A percentile compares a stretch with the other conserved stretches of the same genome.
Conservation (phyloP, 768 basidiomycete genomes). For the Trametes coccinea region DNA sequence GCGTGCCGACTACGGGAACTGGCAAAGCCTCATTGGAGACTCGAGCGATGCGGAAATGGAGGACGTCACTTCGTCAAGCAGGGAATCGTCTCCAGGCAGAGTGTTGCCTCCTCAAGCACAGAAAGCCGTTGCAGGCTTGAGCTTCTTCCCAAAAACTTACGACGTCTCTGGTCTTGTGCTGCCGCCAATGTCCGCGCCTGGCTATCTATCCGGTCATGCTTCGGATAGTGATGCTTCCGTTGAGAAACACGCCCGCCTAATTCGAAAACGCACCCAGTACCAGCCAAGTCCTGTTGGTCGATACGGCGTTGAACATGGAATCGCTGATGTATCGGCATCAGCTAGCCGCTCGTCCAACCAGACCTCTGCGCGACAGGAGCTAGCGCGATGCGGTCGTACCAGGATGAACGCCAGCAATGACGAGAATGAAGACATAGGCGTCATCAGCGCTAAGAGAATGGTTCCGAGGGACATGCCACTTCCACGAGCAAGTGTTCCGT, state of each 20-base stretch:
- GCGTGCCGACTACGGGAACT: constrained; percentile 16
- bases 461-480: background rate
- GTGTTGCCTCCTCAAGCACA: background rate
- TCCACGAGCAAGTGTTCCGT: background rate
- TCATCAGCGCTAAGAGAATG: background rate
- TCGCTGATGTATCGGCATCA: too few relatives aligned
- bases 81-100: constrained; percentile 10
- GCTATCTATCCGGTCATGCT: background rate
- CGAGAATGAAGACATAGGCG: background rate
- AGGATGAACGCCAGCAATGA: background rate
- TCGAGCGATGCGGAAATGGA: constrained; percentile 18
- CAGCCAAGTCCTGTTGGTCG: background rate
- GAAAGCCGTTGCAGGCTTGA: background rate
- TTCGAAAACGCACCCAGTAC: background rate
- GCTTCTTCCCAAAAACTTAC: background rate
- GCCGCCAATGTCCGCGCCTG: background rate
- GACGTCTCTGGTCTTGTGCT: background rate
- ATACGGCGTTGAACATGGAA: background rate
- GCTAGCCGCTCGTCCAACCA: too few relatives aligned
- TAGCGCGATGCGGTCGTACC: background rate
- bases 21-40: constrained; percentile 9
- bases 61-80: constrained; percentile 8
- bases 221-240: background rate
- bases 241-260: background rate
- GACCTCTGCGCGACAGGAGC: background rate